Base-by-base conservation (phyloP, 441 rosid species). In the Populus hybrid region DNA sequence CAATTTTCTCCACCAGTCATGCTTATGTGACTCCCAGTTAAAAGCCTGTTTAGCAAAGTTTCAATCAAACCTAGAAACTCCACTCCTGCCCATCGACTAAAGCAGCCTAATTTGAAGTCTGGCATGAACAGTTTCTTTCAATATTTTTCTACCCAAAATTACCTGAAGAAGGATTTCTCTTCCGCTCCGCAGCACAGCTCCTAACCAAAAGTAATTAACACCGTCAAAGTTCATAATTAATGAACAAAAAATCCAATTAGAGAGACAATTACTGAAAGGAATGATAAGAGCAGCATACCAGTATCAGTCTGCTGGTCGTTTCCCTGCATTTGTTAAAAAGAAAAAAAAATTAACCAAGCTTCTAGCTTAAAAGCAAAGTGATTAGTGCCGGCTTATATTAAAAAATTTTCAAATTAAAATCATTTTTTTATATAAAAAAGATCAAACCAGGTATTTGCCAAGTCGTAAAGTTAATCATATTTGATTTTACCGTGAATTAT, bases 1-100 rank as follows among this genome's bases (percentile, higher is more conserved):
- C 75, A 95, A 86, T 86, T 89, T 94, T 84, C 81, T 88, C 98
- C 97, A 95, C 98, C 99, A 95, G 72, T 92, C 89, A 82, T 89
- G 46, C 82, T 95, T 95, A 53, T 90, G 91, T 83, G 99, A 92
- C 78, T 95, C 99, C 99, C 98, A 95, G 76, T 93, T 91, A 82
- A 90, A 94, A 70, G 90, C 94, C 99, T 94, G 89, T 79, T 24
- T 34, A 69, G 67, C 50, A 79, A 77, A 80, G 69, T 79, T 77
- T 67, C 77, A 40, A 76, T 78, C 78, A 71, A 65, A 78, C 66
- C 67, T 35, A 67, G 26, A 34, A 69, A 40, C 70, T 28, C 68
- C 61, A 70, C 19, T n/a, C 12, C 19, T 8, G 2, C 35, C 6
- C 64, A 70, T 16, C 19, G 42, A 7, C 65, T 21, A 59, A 26